phyloP scores from a whole-genome alignment of 2,329 filamentous ascomycete genomes.

The Chrysoporthe cubensis region DNA sequence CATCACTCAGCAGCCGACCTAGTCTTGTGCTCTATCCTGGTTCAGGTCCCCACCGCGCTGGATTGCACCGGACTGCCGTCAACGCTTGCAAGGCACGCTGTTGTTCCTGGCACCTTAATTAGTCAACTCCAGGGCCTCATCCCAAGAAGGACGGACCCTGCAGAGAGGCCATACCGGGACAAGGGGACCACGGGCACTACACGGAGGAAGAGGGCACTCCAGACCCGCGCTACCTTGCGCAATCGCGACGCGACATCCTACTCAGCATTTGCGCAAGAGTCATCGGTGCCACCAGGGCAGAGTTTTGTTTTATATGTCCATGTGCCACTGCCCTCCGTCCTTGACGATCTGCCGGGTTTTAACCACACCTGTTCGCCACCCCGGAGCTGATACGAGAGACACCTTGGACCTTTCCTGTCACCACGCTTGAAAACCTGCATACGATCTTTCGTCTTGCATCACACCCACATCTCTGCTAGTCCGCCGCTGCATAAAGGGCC shows the following conservation, averaged over 20 bases:
- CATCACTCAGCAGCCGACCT: constrained; percentile 23
- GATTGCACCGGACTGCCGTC: background rate
- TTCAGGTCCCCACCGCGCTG: background rate
- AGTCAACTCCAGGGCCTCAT: background rate
- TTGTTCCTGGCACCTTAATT: background rate
- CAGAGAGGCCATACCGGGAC: background rate
- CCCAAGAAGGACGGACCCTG: background rate
- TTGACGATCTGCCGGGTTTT: background rate
- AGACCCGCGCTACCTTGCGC: constrained; percentile 25
- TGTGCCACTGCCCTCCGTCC: background rate
- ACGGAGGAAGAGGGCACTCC: constrained; percentile 10
- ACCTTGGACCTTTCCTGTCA: constrained; percentile 2
- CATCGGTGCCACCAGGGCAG: constrained; percentile 14
- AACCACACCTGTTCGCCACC: constrained; percentile 23
- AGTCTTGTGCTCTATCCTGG: constrained; percentile 13
- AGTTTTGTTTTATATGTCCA: constrained; percentile 6
- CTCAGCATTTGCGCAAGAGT: constrained; percentile 24
- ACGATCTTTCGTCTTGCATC: background rate
- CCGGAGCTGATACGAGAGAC: constrained; percentile 21
- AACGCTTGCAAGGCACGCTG: constrained; percentile 1
- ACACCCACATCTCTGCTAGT: constrained; percentile 20
- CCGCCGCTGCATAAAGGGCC: constrained; percentile 24
- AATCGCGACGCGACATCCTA: constrained; percentile 29
- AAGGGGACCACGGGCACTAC: constrained; percentile 7
- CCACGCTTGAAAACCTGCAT: constrained; percentile 2